A percentile compares a stretch with the other conserved stretches of the same genome.
These are phyloP conservation scores for Linum trigynum DNA, from an alignment of 345 rosid species.

Conservation along the genomic window DNA sequence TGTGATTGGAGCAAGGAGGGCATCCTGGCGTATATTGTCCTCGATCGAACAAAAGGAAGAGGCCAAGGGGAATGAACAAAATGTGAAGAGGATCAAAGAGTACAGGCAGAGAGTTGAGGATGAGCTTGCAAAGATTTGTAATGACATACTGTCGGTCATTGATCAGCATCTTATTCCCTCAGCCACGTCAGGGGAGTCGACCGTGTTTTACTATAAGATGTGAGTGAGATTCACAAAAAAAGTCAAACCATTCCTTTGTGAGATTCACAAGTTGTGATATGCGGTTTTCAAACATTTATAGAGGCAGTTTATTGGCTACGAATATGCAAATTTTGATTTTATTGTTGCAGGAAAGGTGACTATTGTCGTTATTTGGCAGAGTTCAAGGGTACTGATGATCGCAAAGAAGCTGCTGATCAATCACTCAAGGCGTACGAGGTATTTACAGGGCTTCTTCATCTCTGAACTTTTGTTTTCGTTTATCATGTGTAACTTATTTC, in stretches of 20 bases:
- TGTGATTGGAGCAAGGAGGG: slow-evolving; percentile 79
- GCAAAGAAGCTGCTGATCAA: slow-evolving; percentile 47
- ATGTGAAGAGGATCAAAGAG: slow-evolving; percentile 60
- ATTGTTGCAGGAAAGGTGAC: slow-evolving; percentile 43
- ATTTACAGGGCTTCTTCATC: background rate
- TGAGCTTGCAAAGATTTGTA: slow-evolving; percentile 62
- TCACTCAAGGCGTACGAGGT: slow-evolving; percentile 57
- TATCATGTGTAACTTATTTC: background rate
- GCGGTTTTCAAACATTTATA: background rate
- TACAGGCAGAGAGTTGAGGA: slow-evolving; percentile 66
- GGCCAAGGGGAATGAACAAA: slow-evolving; percentile 56
- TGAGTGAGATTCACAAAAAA: slow-evolving; percentile 18
- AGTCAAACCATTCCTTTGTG: background rate
- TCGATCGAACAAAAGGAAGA: slow-evolving; percentile 87
- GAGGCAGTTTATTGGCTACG: background rate
- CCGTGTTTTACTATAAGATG: slow-evolving; percentile 78
- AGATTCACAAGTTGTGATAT: background rate
- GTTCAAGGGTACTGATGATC: slow-evolving; percentile 34
- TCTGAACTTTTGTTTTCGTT: background rate
- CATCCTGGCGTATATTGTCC: slow-evolving; percentile 63
- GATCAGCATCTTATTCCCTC: slow-evolving; percentile 64
- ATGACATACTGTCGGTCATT: slow-evolving; percentile 54
- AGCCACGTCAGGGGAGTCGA: slow-evolving; percentile 63
- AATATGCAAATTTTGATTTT: background rate
- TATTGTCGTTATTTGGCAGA: slow-evolving; percentile 47